Base-by-base conservation (phyloP, 768 basidiomycete genomes). In the Clitopilus passeckerianus region DNA sequence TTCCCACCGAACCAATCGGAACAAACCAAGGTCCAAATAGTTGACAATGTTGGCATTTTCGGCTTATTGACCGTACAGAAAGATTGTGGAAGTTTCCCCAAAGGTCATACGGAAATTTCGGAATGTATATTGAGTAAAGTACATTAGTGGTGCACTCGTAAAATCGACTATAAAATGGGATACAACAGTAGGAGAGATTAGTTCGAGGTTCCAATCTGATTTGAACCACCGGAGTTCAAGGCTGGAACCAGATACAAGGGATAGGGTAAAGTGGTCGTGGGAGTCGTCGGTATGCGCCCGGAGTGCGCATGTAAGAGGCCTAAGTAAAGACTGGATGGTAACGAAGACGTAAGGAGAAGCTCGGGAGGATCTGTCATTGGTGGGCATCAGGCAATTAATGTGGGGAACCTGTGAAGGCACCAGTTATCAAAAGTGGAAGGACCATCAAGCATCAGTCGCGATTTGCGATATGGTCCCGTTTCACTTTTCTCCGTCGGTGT, bases 1-100 rank as follows among this genome's bases (percentile, higher is more conserved):
- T 74, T 77, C 77, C 76, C 78, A 84, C 84, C 84, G 84, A 82
- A 63, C 82, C 85, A 84, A 85, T 85, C 84, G 84, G 84, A 82
- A 77, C 73, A 75, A 75, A 68, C 64, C 71, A 72, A 74, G 72
- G 73, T 72, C 63, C 73, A 69, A 66, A 67, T 64, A 65, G 34
- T 60, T 24, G 44, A 58, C 64, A 35, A 60, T 50, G 46, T 50
- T 10, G 10, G 18, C 9, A 50, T 30, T 30, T 30, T 30, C 27
- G 27, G 27, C 27, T 30, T 30, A 30, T 30, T 30, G 27, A 30
- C 27, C 27, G 27, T 30, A 30, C 27, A 30, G 27, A 30, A 30
- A 30, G 27, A 30, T 30, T 3, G 27, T 30, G 27, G 27, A 30
- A 30, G 27, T 30, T 30, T 30, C 27, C 27, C 27, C 63, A 30